These are phyloP conservation scores for Physcia stellaris DNA, from an alignment of 495 filamentous ascomycete genomes.

Conservation along the genomic window DNA sequence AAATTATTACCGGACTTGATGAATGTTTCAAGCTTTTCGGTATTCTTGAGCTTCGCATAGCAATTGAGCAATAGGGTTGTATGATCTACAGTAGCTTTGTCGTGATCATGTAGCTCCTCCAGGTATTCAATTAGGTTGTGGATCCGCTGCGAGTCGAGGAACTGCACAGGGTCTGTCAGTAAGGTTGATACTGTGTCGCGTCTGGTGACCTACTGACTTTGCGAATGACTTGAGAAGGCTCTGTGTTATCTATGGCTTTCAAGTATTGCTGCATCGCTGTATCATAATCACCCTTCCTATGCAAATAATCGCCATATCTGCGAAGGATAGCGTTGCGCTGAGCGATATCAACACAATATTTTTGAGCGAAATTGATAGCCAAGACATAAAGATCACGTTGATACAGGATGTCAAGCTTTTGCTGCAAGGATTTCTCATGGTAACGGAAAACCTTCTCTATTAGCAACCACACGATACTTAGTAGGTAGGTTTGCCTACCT, in stretches of 20 bases:
- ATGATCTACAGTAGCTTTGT: conserved; percentile 88
- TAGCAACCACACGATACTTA: conserved; percentile 10
- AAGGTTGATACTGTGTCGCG: not conserved
- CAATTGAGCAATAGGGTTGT: conserved; percentile 91
- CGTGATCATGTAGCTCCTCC: conserved; percentile 89
- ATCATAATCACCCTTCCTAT: conserved; percentile 88
- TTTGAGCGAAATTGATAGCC: conserved; percentile 88
- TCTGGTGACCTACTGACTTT: conserved; percentile 39
- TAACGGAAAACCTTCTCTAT: conserved; percentile 62
- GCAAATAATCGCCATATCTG: conserved; percentile 90
- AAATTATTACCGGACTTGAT: conserved; percentile 96
- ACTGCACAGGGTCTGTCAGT: conserved; percentile 35
- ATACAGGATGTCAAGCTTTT: conserved; percentile 87
- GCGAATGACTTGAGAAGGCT: conserved; percentile 86
- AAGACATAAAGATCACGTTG: conserved; percentile 84
- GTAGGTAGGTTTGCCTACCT: conserved; percentile 36
- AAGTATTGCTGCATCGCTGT: conserved; percentile 98
- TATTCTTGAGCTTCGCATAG: conserved; percentile 94
- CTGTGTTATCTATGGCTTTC: conserved; percentile 86
- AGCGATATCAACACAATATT: conserved; percentile 56
- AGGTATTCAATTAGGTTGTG: conserved; percentile 96
- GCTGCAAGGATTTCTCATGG: conserved; percentile 79
- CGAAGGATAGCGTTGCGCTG: conserved; percentile 88
- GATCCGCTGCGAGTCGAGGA: conserved; percentile 89
- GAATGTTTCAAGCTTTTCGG: conserved; percentile 86